These are phyloP conservation scores for Talaromyces stipitatus DNA, from an alignment of 495 filamentous ascomycete species.

Conservation along the genomic window DNA sequence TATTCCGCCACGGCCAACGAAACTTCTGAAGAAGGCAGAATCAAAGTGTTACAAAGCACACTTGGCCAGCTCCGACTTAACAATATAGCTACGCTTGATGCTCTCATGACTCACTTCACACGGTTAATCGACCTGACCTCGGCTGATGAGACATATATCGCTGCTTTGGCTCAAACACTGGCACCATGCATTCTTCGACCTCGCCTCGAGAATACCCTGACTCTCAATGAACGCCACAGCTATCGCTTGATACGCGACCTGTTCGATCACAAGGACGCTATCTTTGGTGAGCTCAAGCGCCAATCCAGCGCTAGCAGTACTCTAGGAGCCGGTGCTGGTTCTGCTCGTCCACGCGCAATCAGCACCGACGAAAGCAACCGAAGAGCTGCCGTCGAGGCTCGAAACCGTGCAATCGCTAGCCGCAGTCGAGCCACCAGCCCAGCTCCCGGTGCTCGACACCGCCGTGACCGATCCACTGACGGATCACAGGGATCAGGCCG, in stretches of 20 bases:
- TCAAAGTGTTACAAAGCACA: slow-evolving; percentile 91
- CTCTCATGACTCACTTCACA: slow-evolving; percentile 96
- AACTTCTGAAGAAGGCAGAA: slow-evolving; percentile 61
- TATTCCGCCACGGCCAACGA: slow-evolving; percentile 73
- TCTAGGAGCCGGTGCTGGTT: slow-evolving; percentile 18
- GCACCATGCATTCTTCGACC: slow-evolving; percentile 86
- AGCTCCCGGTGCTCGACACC: slow-evolving; percentile 53
- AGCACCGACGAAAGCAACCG: slow-evolving; percentile 96
- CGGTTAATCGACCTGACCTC: slow-evolving; percentile 94
- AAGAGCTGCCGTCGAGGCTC: slow-evolving; percentile 86
- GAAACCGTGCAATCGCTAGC: slow-evolving; percentile 75
- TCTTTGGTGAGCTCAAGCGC: slow-evolving; percentile 95
- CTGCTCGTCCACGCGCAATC: slow-evolving; percentile 67
- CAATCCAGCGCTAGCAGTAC: slow-evolving; percentile 55
- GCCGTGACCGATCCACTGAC: slow-evolving; percentile 76
- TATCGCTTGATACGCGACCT: slow-evolving; percentile 91
- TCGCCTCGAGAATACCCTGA: slow-evolving; percentile 74
- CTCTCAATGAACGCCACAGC: slow-evolving; percentile 89
- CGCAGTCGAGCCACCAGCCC: slow-evolving; percentile 69
- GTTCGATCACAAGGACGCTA: slow-evolving; percentile 85
- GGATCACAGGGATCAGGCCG: slow-evolving; percentile 57
- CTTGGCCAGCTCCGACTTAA: slow-evolving; percentile 90
- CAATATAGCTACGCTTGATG: slow-evolving; percentile 97
- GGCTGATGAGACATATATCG: slow-evolving; percentile 80
- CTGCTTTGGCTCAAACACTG: slow-evolving; percentile 67